phyloP scores from a whole-genome alignment of 257 asterid species.

The Jasminum sambac region DNA sequence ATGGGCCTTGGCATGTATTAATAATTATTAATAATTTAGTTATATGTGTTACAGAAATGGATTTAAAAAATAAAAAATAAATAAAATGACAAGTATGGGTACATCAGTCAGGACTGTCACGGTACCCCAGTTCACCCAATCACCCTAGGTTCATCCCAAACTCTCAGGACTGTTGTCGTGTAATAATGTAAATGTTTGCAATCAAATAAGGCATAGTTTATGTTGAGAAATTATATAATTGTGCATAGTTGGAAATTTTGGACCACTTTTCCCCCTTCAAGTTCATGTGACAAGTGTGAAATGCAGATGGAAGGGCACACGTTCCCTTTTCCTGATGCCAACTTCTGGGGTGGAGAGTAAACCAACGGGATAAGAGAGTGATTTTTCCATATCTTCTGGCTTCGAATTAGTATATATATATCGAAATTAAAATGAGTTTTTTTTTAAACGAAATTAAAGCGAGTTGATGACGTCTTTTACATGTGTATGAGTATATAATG shows the following conservation, averaged over 20 bases:
- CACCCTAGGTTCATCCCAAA: too few relatives aligned
- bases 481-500: too few relatives aligned
- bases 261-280: neutral
- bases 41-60: too few relatives aligned
- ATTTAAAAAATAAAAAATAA: too few relatives aligned
- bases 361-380: slow-evolving; percentile 34
- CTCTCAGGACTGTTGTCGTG: too few relatives aligned
- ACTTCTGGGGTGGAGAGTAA: slow-evolving; percentile 35
- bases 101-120: too few relatives aligned
- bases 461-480: neutral
- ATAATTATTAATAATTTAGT: too few relatives aligned
- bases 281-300: neutral
- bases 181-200: slow-evolving; percentile 14
- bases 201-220: slow-evolving; percentile 11
- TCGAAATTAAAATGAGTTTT: slow-evolving; percentile 28
- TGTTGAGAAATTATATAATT: neutral
- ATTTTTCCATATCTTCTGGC: slow-evolving; percentile 38
- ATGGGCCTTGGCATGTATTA: too few relatives aligned
- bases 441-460: too few relatives aligned
- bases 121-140: too few relatives aligned
- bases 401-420: slow-evolving; percentile 16
- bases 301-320: neutral
- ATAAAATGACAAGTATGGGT: too few relatives aligned
- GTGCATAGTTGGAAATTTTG: neutral
- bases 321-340: slow-evolving; percentile 20